Conservation (phyloP, 345 rosid genomes). For the Lenwebbia sp. region DNA sequence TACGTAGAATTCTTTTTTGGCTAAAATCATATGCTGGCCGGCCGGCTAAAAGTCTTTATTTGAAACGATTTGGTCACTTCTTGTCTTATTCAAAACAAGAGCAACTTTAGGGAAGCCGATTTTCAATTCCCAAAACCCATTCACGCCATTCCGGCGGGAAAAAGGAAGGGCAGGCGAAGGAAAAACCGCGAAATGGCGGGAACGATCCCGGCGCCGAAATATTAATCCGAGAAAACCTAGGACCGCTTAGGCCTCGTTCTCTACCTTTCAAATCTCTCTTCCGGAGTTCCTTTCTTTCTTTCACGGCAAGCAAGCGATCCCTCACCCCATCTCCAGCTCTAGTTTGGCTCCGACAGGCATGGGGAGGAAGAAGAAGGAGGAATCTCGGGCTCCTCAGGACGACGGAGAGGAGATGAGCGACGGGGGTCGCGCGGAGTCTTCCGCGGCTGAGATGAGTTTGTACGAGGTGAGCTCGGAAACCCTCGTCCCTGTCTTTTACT, state of each 20-base stretch:
- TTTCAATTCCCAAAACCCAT: not conserved
- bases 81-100: too few species aligned
- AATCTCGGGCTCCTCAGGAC: not conserved
- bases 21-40: too few species aligned
- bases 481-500: not conserved
- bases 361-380: not conserved
- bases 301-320: not conserved
- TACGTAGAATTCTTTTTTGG: too few species aligned
- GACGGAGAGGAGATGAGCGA: not conserved
- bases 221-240: not conserved
- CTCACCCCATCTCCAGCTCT: not conserved
- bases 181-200: not conserved
- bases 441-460: not conserved
- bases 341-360: not conserved
- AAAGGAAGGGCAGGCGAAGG: not conserved
- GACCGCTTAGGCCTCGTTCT: not conserved
- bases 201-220: not conserved
- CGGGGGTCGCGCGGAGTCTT: not conserved
- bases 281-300: not conserved
- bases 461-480: not conserved
- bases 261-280: not conserved
- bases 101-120: too few species aligned
- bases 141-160: not conserved
- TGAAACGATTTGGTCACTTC: too few species aligned
- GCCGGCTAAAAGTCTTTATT: too few species aligned